These are phyloP conservation scores for Pythium chondricola DNA, from an alignment of 352 stramenopile genomes.

Conservation along the genomic window DNA sequence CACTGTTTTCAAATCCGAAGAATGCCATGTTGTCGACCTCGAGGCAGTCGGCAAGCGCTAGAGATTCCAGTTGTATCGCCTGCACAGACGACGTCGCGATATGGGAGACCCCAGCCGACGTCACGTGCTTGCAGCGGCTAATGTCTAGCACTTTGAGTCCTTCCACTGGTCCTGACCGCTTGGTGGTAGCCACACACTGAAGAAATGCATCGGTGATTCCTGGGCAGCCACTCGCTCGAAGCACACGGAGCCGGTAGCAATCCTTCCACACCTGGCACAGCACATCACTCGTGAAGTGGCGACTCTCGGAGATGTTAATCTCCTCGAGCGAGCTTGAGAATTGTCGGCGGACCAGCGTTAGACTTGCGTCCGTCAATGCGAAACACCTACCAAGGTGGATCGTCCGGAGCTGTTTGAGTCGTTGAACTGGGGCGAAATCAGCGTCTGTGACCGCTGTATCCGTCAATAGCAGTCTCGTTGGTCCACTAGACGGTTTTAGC, in stretches of 20 bases:
- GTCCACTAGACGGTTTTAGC: not conserved
- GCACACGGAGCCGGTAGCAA: conserved; percentile 40
- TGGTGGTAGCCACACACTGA: conserved; percentile 46
- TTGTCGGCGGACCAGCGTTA: conserved; percentile 36
- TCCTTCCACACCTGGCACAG: conserved; percentile 52
- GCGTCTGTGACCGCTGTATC: conserved; percentile 19
- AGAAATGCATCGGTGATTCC: conserved; percentile 52
- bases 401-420: conserved; percentile 13
- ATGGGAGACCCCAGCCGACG: conserved; percentile 50
- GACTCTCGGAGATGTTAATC: conserved; percentile 51
- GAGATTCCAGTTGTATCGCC: conserved; percentile 21
- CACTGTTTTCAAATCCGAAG: conserved; percentile 58
- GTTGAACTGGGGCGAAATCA: conserved; percentile 12
- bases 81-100: conserved; percentile 34
- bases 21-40: conserved; percentile 68
- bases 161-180: conserved; percentile 18
- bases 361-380: conserved; percentile 44
- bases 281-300: conserved; percentile 44
- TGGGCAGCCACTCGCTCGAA: conserved; percentile 34
- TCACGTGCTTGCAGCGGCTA: conserved; percentile 58
- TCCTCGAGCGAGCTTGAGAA: conserved; percentile 34
- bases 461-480: conserved; percentile 2
- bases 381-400: conserved; percentile 34
- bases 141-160: conserved; percentile 37
- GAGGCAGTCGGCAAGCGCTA: conserved; percentile 48